A percentile compares a stretch with the other conserved stretches of the same genome.
Evolutionary conservation across 2,329 filamentous ascomycete species (phyloP).

Genomic region (Alternaria tenuissima): DNA sequence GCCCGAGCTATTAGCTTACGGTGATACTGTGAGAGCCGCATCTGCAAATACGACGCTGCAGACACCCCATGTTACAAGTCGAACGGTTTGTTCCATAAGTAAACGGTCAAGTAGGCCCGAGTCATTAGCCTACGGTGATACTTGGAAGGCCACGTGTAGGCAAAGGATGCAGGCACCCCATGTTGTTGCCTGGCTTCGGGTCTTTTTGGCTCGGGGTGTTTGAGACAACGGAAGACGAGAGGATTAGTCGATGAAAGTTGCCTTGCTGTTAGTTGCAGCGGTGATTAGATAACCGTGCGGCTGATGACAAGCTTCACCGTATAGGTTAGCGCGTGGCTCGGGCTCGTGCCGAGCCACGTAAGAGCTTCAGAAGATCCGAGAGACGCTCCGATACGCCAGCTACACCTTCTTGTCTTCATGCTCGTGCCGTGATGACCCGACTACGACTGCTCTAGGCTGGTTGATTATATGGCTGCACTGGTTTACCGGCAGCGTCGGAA

Average conservation of each 20-base stretch:
- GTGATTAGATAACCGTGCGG: background rate
- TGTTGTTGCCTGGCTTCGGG: background rate
- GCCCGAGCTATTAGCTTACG: background rate
- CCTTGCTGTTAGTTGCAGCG: background rate
- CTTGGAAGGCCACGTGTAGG: background rate
- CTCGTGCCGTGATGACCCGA: background rate
- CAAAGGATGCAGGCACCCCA: background rate
- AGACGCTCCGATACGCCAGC: background rate
- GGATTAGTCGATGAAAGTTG: background rate
- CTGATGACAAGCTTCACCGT: background rate
- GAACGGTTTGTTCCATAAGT: background rate
- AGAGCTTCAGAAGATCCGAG: background rate
- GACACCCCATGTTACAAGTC: background rate
- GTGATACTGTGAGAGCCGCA: background rate
- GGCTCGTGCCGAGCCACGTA: background rate
- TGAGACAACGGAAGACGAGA: background rate
- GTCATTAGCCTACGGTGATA: background rate
- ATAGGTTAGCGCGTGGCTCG: background rate
- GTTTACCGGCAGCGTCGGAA: background rate
- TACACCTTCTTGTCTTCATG: background rate
- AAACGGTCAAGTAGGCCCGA: background rate
- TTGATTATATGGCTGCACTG: background rate
- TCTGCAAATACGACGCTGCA: background rate
- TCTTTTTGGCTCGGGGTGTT: background rate
- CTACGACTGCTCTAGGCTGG: rapidly evolving